A percentile compares a stretch with the other conserved stretches of the same genome.
Conservation (phyloP, 2,329 filamentous ascomycete genomes). For the Xylariomycetidae sp. region DNA sequence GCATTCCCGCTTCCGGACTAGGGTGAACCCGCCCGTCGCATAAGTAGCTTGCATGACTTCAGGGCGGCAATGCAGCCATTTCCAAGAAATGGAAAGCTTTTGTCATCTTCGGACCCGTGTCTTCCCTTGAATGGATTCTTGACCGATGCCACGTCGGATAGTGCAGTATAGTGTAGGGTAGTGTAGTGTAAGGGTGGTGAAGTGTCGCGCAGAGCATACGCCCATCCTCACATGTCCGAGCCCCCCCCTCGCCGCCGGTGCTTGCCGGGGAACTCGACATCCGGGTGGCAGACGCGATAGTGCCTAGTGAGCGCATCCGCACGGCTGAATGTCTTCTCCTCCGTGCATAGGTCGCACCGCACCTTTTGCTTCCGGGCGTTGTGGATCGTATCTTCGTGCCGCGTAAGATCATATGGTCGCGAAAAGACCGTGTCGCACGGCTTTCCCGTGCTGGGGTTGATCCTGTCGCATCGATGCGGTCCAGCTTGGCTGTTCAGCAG, state of each 20-base stretch:
- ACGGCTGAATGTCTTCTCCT: constrained; percentile 95
- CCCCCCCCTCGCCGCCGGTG: constrained; percentile 35
- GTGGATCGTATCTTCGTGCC: constrained; percentile 97
- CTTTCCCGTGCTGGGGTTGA: constrained; percentile 93
- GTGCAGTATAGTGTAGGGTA: too few relatives aligned
- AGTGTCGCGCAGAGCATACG: too few relatives aligned
- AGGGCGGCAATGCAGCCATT: too few relatives aligned
- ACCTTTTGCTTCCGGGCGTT: constrained; percentile 93
- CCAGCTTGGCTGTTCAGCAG: constrained; percentile 82
- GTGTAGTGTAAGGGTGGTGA: too few relatives aligned
- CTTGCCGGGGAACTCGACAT: constrained; percentile 74
- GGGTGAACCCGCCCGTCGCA: too few relatives aligned
- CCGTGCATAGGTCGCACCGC: constrained; percentile 84
- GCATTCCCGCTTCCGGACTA: too few relatives aligned
- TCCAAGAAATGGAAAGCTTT: too few relatives aligned
- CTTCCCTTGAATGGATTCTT: too few relatives aligned
- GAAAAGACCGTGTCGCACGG: constrained; percentile 94
- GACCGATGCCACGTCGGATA: too few relatives aligned
- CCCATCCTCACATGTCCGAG: too few relatives aligned
- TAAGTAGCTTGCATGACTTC: too few relatives aligned
- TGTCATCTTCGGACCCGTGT: constrained; percentile 11
- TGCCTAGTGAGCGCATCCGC: constrained; percentile 93
- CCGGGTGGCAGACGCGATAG: constrained; percentile 90
- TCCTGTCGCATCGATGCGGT: constrained; percentile 86
- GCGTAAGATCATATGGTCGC: constrained; percentile 89